phyloP scores from a whole-genome alignment of 2,329 filamentous ascomycete genomes.

The Harringtonia lauricola region DNA sequence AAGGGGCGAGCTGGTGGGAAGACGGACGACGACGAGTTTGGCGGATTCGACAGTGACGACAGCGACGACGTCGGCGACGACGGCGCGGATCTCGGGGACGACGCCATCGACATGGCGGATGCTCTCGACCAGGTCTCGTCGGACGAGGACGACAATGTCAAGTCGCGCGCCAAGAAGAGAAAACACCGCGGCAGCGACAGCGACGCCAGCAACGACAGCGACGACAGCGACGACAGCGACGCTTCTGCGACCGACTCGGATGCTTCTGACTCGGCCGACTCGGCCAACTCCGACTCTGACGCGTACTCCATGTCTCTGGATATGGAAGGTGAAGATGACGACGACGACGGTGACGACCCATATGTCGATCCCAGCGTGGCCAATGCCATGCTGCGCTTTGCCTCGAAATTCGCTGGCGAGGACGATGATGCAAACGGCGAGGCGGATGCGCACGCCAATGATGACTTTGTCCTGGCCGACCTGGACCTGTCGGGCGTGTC shows the following conservation, averaged over 20 bases:
- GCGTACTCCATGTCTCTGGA: no score
- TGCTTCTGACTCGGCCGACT: slow-evolving; percentile 24
- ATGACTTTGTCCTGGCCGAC: no score
- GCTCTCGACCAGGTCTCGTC: slow-evolving; percentile 45
- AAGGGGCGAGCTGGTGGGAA: slow-evolving; percentile 19
- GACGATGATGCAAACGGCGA: no score
- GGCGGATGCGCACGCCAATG: no score
- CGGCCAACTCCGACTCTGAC: slow-evolving; percentile 31
- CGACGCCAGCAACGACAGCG: neutral
- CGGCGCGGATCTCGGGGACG: slow-evolving; percentile 40
- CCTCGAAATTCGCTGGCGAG: no score
- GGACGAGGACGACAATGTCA: slow-evolving; percentile 36
- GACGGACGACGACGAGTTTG: slow-evolving; percentile 32
- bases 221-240: slow-evolving; percentile 2
- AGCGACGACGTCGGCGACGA: slow-evolving; percentile 45
- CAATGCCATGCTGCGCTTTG: no score
- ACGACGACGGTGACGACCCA: slow-evolving; percentile 26
- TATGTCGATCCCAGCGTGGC: no score
- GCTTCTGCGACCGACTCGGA: slow-evolving; percentile 4
- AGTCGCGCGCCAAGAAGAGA: slow-evolving; percentile 33
- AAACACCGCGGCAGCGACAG: slow-evolving; percentile 13
- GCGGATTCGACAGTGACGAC: slow-evolving; percentile 33
- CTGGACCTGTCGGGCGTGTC: slow-evolving; percentile 19
- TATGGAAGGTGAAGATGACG: no score
- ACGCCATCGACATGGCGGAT: slow-evolving; percentile 47